Percentiles rank a stretch among this genome's conserved stretches.
These are phyloP conservation scores for Dimargaris cristalligena DNA, from an alignment of 192 early-diverging fungal genomes.

Conservation along the genomic window DNA sequence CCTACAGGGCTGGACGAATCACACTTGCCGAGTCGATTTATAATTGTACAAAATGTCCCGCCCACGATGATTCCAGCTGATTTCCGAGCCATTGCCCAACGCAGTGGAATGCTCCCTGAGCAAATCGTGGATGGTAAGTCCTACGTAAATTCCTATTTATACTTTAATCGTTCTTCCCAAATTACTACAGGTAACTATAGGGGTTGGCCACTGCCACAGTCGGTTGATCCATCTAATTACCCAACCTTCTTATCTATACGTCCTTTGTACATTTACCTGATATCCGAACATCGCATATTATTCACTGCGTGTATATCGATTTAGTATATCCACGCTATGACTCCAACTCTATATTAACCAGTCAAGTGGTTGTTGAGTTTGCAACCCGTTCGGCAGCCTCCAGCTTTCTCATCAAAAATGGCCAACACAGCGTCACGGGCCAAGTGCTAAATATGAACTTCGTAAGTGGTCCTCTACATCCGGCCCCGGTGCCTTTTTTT, in stretches of 20 bases:
- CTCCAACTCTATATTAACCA: background rate
- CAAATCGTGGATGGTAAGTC: conserved; percentile 5
- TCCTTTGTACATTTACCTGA: background rate
- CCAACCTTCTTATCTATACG: background rate
- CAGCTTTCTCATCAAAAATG: background rate
- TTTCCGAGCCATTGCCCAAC: conserved; percentile 1
- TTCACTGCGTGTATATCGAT: background rate
- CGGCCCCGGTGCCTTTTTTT: background rate
- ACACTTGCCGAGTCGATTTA: conserved; percentile 8
- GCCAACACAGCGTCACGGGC: background rate
- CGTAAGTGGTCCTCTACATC: background rate
- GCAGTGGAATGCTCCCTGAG: background rate
- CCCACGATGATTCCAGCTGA: background rate
- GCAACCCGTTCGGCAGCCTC: background rate
- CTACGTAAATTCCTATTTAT: background rate
- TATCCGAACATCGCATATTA: background rate
- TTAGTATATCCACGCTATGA: background rate
- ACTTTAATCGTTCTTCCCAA: too few relatives aligned
- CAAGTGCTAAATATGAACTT: background rate
- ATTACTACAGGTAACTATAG: too few relatives aligned
- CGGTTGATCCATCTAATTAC: background rate
- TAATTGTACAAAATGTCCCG: background rate
- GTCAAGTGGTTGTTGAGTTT: background rate
- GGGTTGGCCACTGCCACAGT: background rate
- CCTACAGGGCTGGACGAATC: too few relatives aligned